These are phyloP conservation scores for Angomonas ambiguus DNA, from an alignment of 208 protist species.

Conservation along the genomic window DNA sequence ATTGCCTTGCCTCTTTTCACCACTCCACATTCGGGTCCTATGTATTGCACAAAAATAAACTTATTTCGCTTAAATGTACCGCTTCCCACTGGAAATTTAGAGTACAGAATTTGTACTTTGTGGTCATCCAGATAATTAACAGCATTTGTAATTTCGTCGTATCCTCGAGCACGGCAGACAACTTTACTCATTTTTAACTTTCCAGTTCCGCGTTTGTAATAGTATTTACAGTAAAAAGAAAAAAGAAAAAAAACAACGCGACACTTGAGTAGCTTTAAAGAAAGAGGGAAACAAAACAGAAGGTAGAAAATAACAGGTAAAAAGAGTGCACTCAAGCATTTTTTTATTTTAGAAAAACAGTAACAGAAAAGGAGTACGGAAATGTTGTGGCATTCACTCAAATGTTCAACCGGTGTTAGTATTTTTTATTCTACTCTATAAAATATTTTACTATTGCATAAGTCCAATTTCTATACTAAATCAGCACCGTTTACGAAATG, in stretches of 20 bases:
- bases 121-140: slow-evolving; percentile 58
- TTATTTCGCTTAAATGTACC: slow-evolving; percentile 88
- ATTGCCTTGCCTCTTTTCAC: slow-evolving; percentile 75
- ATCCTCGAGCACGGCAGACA: slow-evolving; percentile 45
- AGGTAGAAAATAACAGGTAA: too few relatives aligned
- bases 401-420: too few relatives aligned
- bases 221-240: slow-evolving; percentile 1
- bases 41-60: slow-evolving; percentile 77
- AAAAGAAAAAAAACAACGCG: slow-evolving; percentile 6
- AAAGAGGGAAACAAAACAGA: too few relatives aligned
- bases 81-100: slow-evolving; percentile 72
- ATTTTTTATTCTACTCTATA: too few relatives aligned
- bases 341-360: too few relatives aligned
- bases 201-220: slow-evolving; percentile 5
- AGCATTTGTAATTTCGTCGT: slow-evolving; percentile 63
- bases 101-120: slow-evolving; percentile 70
- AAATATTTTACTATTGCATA: too few relatives aligned
- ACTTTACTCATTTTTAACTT: slow-evolving; percentile 38
- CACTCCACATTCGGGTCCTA: slow-evolving; percentile 58
- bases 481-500: too few relatives aligned
- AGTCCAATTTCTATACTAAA: too few relatives aligned
- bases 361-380: too few relatives aligned
- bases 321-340: too few relatives aligned
- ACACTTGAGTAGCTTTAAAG: too few relatives aligned
- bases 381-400: too few relatives aligned